A percentile compares a stretch with the other conserved stretches of the same genome.
phyloP scores from a whole-genome alignment of 129 eudicot genomes.

The Tagetes erecta region DNA sequence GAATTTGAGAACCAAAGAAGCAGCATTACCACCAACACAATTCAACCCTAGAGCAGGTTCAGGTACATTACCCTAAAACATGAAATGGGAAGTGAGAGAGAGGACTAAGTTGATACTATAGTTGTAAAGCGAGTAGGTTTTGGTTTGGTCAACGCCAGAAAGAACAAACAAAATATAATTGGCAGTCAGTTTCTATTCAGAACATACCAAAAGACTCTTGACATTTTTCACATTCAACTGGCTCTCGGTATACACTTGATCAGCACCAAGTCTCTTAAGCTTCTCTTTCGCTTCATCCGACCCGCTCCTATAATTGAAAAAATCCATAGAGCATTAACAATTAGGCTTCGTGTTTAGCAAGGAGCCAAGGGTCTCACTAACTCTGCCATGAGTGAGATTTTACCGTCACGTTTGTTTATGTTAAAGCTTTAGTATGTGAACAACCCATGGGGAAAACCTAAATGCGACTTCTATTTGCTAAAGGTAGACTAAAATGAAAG shows the following conservation, averaged over 20 bases:
- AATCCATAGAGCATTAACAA: slow-evolving; percentile 17
- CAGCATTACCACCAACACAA: slow-evolving; percentile 99
- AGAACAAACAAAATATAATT: neutral
- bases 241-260: slow-evolving; percentile 81
- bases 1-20: slow-evolving; percentile 83
- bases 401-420: too few relatives aligned
- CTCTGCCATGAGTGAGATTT: too few relatives aligned
- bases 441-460: neutral
- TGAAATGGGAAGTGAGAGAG: neutral
- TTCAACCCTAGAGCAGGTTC: slow-evolving; percentile 90
- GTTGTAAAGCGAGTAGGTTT: neutral
- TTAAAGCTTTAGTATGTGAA: neutral
- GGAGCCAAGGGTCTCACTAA: too few relatives aligned
- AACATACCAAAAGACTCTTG: slow-evolving; percentile 70
- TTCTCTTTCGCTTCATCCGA: slow-evolving; percentile 83
- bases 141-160: neutral
- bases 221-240: slow-evolving; percentile 74
- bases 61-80: slow-evolving; percentile 61
- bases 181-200: neutral
- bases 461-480: slow-evolving; percentile 7
- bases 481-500: neutral
- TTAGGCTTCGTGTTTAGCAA: neutral
- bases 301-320: slow-evolving; percentile 55
- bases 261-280: slow-evolving; percentile 83
- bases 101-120: neutral